Evolutionary conservation across 441 rosid genomes (phyloP).

Genomic region (Brassica balearica): DNA sequence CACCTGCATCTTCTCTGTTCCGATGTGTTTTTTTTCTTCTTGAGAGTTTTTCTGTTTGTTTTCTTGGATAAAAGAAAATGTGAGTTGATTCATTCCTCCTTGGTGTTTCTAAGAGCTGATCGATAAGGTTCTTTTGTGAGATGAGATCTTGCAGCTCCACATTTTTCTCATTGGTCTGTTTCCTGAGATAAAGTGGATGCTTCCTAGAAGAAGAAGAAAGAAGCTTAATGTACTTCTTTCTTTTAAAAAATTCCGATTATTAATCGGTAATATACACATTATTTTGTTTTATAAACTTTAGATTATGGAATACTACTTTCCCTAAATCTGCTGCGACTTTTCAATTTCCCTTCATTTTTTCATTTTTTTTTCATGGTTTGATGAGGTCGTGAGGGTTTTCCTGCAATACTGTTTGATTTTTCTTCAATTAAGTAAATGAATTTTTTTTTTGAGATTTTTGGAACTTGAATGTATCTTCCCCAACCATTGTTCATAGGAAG

Average conservation of each 20-base stretch:
- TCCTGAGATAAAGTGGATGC: conserved; percentile 19
- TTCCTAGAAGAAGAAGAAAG: background rate
- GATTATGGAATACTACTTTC: background rate
- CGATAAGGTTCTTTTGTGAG: conserved; percentile 6
- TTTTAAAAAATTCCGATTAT: background rate
- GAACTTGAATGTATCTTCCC: background rate
- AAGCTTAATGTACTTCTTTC: conserved; percentile 8
- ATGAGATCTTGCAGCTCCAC: conserved; percentile 34
- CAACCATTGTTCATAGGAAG: background rate
- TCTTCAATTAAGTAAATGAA: background rate
- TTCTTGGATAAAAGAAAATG: conserved; percentile 5
- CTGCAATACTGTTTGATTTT: background rate
- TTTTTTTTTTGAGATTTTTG: background rate
- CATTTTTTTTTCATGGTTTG: background rate
- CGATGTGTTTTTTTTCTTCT: conserved; percentile 9
- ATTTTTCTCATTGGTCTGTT: conserved; percentile 28
- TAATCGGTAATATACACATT: background rate
- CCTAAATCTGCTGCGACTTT: conserved; percentile 1
- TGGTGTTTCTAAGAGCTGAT: background rate
- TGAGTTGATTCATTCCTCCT: background rate
- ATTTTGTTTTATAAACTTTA: background rate
- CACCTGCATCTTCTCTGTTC: background rate
- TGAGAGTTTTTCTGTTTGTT: conserved; percentile 14
- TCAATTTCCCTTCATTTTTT: background rate
- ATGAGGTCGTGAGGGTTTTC: background rate